These are phyloP conservation scores for Saposhnikovia divaricata DNA, from an alignment of 129 eudicot genomes.

Conservation along the genomic window DNA sequence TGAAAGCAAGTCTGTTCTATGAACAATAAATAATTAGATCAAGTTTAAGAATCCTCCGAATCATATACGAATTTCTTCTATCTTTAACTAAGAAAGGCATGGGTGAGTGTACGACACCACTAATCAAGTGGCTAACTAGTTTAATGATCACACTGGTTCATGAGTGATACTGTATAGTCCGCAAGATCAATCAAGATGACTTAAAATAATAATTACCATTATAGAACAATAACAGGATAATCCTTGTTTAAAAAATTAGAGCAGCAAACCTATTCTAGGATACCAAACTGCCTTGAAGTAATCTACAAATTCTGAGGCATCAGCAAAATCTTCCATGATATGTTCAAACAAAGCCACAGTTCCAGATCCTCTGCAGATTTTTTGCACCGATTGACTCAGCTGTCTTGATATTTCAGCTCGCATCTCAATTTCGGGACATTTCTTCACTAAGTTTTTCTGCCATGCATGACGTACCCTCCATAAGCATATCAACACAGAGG, in stretches of 20 bases:
- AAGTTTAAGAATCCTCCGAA: neutral
- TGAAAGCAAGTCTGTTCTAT: neutral
- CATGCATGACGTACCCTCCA: constrained; percentile 94
- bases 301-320: constrained; percentile 57
- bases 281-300: constrained; percentile 85
- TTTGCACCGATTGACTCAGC: constrained; percentile 53
- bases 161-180: neutral
- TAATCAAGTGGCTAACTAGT: neutral
- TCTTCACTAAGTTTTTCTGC: constrained; percentile 72
- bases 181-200: neutral
- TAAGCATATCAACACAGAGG: constrained; percentile 67
- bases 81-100: neutral
- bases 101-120: neutral
- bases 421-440: constrained; percentile 47
- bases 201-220: neutral
- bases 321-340: constrained; percentile 47
- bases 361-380: constrained; percentile 50
- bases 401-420: constrained; percentile 43
- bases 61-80: neutral
- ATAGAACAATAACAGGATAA: neutral
- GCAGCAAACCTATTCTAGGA: constrained; percentile 63
- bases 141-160: neutral
- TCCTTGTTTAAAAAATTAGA: neutral
- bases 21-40: neutral
- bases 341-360: constrained; percentile 36